These are phyloP conservation scores for Alectoria sarmentosa DNA, from an alignment of 495 filamentous ascomycete species.

Conservation along the genomic window DNA sequence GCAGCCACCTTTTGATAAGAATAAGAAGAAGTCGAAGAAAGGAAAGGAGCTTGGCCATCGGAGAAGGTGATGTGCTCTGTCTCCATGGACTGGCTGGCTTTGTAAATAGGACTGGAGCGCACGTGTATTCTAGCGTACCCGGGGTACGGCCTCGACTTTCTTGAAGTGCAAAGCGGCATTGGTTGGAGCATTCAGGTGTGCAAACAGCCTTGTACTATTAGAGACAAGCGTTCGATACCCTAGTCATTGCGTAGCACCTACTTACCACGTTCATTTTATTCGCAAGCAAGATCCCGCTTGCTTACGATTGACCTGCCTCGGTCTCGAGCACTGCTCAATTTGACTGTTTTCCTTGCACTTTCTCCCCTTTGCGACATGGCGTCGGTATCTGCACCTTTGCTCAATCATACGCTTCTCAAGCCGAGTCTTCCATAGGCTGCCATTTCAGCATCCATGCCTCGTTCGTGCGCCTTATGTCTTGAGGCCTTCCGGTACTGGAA, in stretches of 20 bases:
- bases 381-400: no score
- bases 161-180: constrained; percentile 2
- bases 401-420: no score
- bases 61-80: constrained; percentile 14
- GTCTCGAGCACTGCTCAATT: no score
- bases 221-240: not conserved
- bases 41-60: constrained; percentile 50
- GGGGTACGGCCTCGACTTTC: not conserved
- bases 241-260: no score
- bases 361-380: no score
- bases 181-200: not conserved
- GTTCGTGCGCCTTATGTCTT: no score
- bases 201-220: not conserved
- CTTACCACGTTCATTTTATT: not conserved
- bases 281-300: no score
- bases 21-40: constrained; percentile 67
- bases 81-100: not conserved
- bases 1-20: constrained; percentile 72
- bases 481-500: no score
- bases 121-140: not conserved
- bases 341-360: no score
- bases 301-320: no score
- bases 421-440: no score
- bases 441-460: no score
- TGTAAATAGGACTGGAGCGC: not conserved